These are phyloP conservation scores for Nepenthes gracilis DNA, from an alignment of 148 eudicot genomes.

Conservation along the genomic window DNA sequence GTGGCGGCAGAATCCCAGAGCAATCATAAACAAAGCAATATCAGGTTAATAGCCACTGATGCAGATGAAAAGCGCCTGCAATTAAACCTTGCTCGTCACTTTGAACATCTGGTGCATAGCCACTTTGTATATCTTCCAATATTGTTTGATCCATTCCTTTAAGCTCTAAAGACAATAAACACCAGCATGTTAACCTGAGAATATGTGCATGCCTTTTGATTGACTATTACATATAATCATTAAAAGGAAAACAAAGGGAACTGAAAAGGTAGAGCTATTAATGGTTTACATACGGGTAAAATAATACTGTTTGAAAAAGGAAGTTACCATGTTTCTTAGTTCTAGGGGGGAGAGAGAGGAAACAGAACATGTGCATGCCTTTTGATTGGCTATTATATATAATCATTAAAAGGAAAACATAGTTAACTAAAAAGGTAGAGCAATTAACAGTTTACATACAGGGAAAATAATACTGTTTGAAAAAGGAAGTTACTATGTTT, in stretches of 20 bases:
- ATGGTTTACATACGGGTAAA: no score
- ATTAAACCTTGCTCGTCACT: slow-evolving; percentile 24
- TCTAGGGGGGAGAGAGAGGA: neutral
- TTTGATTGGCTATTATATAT: neutral
- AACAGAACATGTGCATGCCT: neutral
- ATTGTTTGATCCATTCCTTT: slow-evolving; percentile 19
- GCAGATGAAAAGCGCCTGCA: slow-evolving; percentile 23
- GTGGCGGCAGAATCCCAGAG: neutral
- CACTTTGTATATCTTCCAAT: slow-evolving; percentile 14
- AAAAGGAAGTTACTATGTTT: neutral
- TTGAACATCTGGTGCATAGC: slow-evolving; percentile 19
- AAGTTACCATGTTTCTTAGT: neutral
- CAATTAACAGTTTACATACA: no score
- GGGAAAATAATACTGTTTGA: neutral
- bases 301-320: neutral
- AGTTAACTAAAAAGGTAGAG: no score
- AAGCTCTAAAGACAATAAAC: slow-evolving; percentile 11
- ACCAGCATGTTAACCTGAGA: neutral
- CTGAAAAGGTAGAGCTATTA: no score
- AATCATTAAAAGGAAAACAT: no score
- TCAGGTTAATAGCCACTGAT: neutral
- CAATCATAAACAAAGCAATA: neutral
- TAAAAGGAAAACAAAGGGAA: no score
- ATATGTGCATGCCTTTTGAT: neutral
- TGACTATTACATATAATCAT: neutral